Conservation (phyloP, 805 yeast genomes). For the Ogataea pilisensis region DNA sequence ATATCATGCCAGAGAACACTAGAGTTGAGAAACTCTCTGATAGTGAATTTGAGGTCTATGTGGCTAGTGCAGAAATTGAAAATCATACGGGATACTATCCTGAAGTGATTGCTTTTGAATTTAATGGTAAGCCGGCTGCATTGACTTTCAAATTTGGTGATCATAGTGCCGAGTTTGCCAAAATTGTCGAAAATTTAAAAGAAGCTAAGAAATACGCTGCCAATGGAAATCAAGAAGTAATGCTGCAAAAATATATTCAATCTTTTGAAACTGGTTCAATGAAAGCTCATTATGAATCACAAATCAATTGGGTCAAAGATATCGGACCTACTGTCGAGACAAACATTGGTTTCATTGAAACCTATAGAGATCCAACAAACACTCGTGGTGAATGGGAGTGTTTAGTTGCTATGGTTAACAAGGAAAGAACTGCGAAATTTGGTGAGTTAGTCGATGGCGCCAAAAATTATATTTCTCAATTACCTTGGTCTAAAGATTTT, state of each 20-base stretch:
- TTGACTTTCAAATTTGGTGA: slow-evolving; percentile 71
- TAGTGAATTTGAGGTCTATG: slow-evolving; percentile 50
- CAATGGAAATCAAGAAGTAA: slow-evolving; percentile 63
- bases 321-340: slow-evolving; percentile 74
- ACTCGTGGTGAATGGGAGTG: slow-evolving; percentile 95
- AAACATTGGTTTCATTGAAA: slow-evolving; percentile 87
- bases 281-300: slow-evolving; percentile 81
- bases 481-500: slow-evolving; percentile 75
- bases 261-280: slow-evolving; percentile 80
- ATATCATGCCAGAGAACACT: slow-evolving; percentile 76
- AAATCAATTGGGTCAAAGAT: slow-evolving; percentile 84
- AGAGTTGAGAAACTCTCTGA: slow-evolving; percentile 57
- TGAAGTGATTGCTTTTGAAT: slow-evolving; percentile 32
- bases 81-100: slow-evolving; percentile 61
- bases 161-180: slow-evolving; percentile 58
- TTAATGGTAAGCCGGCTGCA: slow-evolving; percentile 38
- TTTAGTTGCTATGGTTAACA: slow-evolving; percentile 83
- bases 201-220: slow-evolving; percentile 63
- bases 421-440: slow-evolving; percentile 80
- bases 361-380: slow-evolving; percentile 89
- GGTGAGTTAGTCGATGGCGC: slow-evolving; percentile 66
- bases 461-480: slow-evolving; percentile 51
- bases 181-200: slow-evolving; percentile 51
- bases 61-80: slow-evolving; percentile 58
- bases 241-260: slow-evolving; percentile 62